These are phyloP conservation scores for Vigna mungo DNA, from an alignment of 306 rosid species.

Conservation along the genomic window DNA sequence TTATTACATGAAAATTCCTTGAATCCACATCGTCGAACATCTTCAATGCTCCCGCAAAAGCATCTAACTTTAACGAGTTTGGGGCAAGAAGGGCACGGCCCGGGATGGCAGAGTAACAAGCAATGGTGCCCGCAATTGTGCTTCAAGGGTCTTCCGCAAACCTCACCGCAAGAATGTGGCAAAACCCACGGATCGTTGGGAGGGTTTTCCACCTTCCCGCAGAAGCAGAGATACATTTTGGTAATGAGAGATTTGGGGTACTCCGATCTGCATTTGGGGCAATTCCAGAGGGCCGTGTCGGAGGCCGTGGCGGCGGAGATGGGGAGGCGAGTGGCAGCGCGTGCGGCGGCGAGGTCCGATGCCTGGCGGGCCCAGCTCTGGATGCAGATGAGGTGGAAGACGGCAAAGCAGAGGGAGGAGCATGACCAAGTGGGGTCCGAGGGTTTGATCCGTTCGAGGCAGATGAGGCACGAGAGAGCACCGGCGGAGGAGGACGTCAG, in stretches of 20 bases:
- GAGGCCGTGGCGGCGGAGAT: constrained; percentile 55
- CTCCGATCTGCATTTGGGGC: constrained; percentile 87
- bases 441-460: constrained; percentile 89
- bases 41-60: constrained; percentile 71
- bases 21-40: constrained; percentile 80
- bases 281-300: constrained; percentile 76
- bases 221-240: constrained; percentile 72
- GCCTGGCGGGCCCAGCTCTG: constrained; percentile 95
- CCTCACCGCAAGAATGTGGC: constrained; percentile 94
- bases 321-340: constrained; percentile 82
- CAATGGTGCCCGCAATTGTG: constrained; percentile 83
- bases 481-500: constrained; percentile 93
- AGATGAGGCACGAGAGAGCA: constrained; percentile 87
- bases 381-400: constrained; percentile 90
- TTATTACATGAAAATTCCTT: constrained; percentile 73
- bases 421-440: constrained; percentile 95
- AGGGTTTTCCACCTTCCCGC: constrained; percentile 82
- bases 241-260: constrained; percentile 75
- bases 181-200: constrained; percentile 89
- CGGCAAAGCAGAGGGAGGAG: constrained; percentile 82
- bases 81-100: constrained; percentile 96
- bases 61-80: constrained; percentile 74
- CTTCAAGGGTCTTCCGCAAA: constrained; percentile 75
- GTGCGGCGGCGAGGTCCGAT: constrained; percentile 71
- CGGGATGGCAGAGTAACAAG: constrained; percentile 87